These are phyloP conservation scores for Scedosporium minutisporum DNA, from an alignment of 2,329 filamentous ascomycete genomes.

Conservation along the genomic window DNA sequence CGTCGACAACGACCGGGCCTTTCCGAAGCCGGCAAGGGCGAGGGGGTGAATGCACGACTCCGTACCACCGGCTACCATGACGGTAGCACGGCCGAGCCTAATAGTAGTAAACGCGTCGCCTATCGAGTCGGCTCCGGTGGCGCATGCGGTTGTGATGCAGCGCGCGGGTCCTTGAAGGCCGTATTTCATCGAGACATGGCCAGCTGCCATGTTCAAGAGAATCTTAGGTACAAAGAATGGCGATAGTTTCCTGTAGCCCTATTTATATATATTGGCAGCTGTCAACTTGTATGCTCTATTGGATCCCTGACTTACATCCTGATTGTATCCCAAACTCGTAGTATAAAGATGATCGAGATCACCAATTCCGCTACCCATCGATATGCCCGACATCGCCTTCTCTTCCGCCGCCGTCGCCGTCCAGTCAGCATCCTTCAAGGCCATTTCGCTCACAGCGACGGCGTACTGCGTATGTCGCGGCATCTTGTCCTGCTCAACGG, in stretches of 20 bases:
- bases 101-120: conserved; percentile 93
- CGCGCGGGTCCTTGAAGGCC: conserved; percentile 89
- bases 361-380: conserved; percentile 89
- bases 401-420: conserved; percentile 49
- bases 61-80: conserved; percentile 92
- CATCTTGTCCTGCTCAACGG: conserved; percentile 61
- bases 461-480: conserved; percentile 90
- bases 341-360: conserved; percentile 86
- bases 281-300: background rate
- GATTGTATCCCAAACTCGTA: conserved; percentile 67
- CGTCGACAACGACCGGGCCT: conserved; percentile 77
- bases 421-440: conserved; percentile 75
- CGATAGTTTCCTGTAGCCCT: conserved; percentile 90
- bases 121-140: conserved; percentile 88
- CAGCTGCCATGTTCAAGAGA: conserved; percentile 88
- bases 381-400: conserved; percentile 74
- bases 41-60: conserved; percentile 95
- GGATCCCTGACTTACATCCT: conserved; percentile 46
- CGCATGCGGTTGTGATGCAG: conserved; percentile 87
- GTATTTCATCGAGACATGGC: conserved; percentile 88
- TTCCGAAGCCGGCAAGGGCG: conserved; percentile 82
- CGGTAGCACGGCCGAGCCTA: conserved; percentile 78
- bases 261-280: conserved; percentile 6
- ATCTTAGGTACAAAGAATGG: conserved; percentile 89
- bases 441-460: conserved; percentile 76